Base-by-base conservation (phyloP, 176 grass and related monocot genomes). In the Eleusine coracana region DNA sequence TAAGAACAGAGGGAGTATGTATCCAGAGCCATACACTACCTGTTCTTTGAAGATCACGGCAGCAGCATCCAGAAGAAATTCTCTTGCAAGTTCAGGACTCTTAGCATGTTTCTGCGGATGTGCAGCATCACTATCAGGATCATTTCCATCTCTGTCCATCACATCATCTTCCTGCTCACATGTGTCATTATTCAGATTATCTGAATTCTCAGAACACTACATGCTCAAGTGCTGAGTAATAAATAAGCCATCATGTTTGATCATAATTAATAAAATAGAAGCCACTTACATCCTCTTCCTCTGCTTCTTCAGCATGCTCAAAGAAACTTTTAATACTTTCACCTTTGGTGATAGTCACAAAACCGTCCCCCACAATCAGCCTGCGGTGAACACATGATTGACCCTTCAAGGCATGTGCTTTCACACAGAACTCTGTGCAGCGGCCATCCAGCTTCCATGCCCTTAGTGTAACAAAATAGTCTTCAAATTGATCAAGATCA, bases 51-150 rank as follows among this genome's bases (percentile, higher is more conserved):
- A 97, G 61, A 97, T 97, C 58, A 97, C 89, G 41, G 89, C 87
- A 75, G 91, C 94, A 45, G 94, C 91, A 97, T 97, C 94, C 82
- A 97, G 64, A 68, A 97, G 91, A 87, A 97, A 97, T 61, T 97
- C 94, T 86, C 94, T 89, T 78, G 94, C 94, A 78, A 97, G 87
- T 91, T 97, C 94, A 90, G 94, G 94, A 70, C 94, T 97, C 85
- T 97, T 97, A 65, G 94, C 94, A 86, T 97, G 94, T 79, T 94
- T 97, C 76, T 92, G 91, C 42, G 94, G 91, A 74, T 88, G 91
- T 27, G 73, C 76, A 6, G 85, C 79, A 66, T 90, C 89, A 38
- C 79, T 69, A 64, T 97, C 94, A 87, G 89, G 80, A 55, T 92
- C 91, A 92, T 89, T 92, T 38, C 83, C 92, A 78, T 97, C 94